These are phyloP conservation scores for Boletus insuetus DNA, from an alignment of 768 basidiomycete species.

Conservation along the genomic window DNA sequence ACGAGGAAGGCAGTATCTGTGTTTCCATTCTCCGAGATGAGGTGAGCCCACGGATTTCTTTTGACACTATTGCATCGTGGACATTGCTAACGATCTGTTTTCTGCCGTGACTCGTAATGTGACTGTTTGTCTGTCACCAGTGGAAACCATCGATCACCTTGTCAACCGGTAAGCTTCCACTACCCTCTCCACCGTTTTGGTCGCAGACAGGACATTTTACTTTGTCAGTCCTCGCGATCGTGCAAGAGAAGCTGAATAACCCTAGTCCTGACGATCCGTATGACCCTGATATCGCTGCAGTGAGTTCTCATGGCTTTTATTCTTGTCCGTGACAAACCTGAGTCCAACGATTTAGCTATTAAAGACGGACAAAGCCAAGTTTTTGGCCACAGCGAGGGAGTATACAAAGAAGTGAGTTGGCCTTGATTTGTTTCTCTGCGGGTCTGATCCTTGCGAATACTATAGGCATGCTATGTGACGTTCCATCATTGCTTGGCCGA, in stretches of 20 bases:
- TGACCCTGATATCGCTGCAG: conserved; percentile 82
- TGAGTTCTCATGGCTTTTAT: conserved; percentile 36
- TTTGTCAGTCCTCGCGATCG: conserved; percentile 60
- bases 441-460: background rate
- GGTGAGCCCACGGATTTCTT: conserved; percentile 40
- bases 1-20: conserved; percentile 85
- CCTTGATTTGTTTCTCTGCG: background rate
- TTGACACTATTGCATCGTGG: background rate
- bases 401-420: conserved; percentile 74
- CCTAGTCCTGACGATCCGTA: conserved; percentile 88
- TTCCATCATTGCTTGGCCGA: background rate
- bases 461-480: conserved; percentile 24
- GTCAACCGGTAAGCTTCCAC: conserved; percentile 49
- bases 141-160: conserved; percentile 84
- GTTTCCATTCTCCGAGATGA: conserved; percentile 83
- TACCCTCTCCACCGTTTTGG: background rate
- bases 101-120: background rate
- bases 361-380: conserved; percentile 75
- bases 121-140: conserved; percentile 35
- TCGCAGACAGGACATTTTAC: conserved; percentile 11
- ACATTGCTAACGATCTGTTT: conserved; percentile 4
- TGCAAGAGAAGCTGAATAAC: conserved; percentile 86
- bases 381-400: conserved; percentile 75
- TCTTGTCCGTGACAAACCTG: background rate
- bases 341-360: conserved; percentile 45